A percentile compares a stretch with the other conserved stretches of the same genome.
These are phyloP conservation scores for Leishmania guyanensis DNA, from an alignment of 208 protist species.

Conservation along the genomic window DNA sequence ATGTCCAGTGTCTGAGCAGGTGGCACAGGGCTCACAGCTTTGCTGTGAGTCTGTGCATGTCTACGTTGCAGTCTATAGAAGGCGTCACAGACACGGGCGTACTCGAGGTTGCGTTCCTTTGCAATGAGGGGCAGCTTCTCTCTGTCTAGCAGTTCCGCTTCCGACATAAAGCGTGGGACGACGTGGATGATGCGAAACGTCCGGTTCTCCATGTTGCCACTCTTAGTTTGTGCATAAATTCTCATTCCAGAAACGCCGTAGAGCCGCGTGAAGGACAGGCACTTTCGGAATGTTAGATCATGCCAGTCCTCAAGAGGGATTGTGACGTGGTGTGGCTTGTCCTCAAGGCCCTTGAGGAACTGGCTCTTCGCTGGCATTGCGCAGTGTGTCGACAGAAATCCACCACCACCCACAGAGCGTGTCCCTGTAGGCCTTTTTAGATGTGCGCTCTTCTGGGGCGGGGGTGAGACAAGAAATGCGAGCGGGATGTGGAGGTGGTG, in stretches of 20 bases:
- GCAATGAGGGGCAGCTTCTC: background rate
- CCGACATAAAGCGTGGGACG: constrained; percentile 4
- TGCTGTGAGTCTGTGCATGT: background rate
- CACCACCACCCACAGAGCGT: background rate
- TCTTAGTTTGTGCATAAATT: background rate
- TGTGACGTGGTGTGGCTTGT: constrained; percentile 20
- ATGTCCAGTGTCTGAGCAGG: background rate
- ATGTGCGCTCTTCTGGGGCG: background rate
- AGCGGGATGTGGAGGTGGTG: background rate
- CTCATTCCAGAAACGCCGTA: background rate
- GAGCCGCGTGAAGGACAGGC: background rate
- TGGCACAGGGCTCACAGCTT: background rate
- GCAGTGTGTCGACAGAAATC: background rate
- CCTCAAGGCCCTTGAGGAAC: background rate
- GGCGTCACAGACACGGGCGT: fast-evolving
- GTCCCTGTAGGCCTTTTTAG: background rate
- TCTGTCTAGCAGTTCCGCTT: constrained; percentile 7
- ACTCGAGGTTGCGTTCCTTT: constrained; percentile 15
- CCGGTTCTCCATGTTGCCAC: constrained; percentile 12
- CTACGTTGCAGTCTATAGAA: fast-evolving
- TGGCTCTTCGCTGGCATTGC: background rate
- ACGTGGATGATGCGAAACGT: constrained; percentile 11
- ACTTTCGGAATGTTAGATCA: background rate
- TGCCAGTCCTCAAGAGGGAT: constrained; percentile 16
- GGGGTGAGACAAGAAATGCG: too few species aligned